Evolutionary conservation across 2,329 filamentous ascomycete species (phyloP).

Genomic region (Neonectria ditissima): DNA sequence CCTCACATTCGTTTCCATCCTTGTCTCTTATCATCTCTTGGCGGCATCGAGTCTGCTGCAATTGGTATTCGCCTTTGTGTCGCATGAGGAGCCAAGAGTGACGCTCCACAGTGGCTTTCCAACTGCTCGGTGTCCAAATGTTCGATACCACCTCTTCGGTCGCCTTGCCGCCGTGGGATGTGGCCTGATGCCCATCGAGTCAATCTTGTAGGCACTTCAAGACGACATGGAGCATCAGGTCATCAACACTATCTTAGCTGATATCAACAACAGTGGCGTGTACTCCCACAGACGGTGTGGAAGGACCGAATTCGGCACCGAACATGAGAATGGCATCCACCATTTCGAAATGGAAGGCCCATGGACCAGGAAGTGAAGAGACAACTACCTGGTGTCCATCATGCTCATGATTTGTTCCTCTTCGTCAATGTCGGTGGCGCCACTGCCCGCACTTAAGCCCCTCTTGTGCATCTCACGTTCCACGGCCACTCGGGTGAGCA

Average conservation of each 20-base stretch:
- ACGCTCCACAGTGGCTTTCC: slow-evolving; percentile 17
- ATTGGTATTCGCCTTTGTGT: slow-evolving; percentile 13
- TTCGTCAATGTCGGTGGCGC: slow-evolving; percentile 49
- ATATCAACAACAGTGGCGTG: slow-evolving; percentile 25
- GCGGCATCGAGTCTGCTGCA: slow-evolving; percentile 27
- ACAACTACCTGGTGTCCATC: slow-evolving; percentile 48
- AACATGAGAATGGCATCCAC: slow-evolving; percentile 8
- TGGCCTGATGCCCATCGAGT: slow-evolving; percentile 39
- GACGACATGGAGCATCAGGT: slow-evolving; percentile 24
- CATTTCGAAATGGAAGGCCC: slow-evolving; percentile 11
- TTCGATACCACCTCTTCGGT: slow-evolving; percentile 19
- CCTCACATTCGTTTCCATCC: slow-evolving; percentile 17
- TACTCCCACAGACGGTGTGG: slow-evolving; percentile 10
- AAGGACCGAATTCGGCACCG: slow-evolving; percentile 24
- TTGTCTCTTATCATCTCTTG: slow-evolving; percentile 19
- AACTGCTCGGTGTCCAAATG: slow-evolving; percentile 10
- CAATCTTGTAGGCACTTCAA: slow-evolving; percentile 17
- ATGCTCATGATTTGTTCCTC: slow-evolving; percentile 59
- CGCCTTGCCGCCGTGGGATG: slow-evolving; percentile 14
- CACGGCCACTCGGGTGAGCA: slow-evolving; percentile 70
- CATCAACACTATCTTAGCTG: slow-evolving; percentile 32
- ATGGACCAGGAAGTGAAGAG: not conserved
- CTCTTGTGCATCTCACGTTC: slow-evolving; percentile 70
- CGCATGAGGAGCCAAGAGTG: slow-evolving; percentile 12
- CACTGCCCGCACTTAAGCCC: slow-evolving; percentile 51